A percentile compares a stretch with the other conserved stretches of the same genome.
These are phyloP conservation scores for Neurospora sp. DNA, from an alignment of 2,329 filamentous ascomycete genomes.

Conservation along the genomic window DNA sequence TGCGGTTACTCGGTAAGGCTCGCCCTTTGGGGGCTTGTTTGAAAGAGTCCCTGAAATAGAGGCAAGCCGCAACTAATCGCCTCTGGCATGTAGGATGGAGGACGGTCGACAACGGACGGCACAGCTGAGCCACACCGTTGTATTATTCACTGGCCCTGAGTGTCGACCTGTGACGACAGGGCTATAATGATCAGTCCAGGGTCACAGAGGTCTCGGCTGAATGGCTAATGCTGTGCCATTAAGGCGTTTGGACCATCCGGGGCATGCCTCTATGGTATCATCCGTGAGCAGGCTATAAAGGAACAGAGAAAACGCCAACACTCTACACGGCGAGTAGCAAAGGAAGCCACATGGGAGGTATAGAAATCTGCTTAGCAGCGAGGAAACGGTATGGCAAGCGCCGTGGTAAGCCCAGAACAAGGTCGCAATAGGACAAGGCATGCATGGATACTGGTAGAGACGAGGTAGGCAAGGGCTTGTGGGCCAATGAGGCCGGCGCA, in stretches of 20 bases:
- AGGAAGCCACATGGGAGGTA: slow-evolving; percentile 11
- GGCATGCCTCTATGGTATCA: slow-evolving; percentile 11
- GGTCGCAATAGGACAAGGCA: slow-evolving; percentile 12
- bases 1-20: slow-evolving; percentile 28
- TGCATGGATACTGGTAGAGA: slow-evolving; percentile 15
- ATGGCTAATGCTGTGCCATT: slow-evolving; percentile 37
- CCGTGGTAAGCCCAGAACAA: slow-evolving; percentile 12
- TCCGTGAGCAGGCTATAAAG: slow-evolving; percentile 19
- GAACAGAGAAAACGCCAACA: slow-evolving; percentile 14
- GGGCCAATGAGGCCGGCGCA: slow-evolving; percentile 19
- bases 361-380: slow-evolving; percentile 6
- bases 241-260: slow-evolving; percentile 28
- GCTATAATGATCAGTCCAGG: slow-evolving; percentile 27
- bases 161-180: slow-evolving; percentile 23
- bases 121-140: slow-evolving; percentile 29
- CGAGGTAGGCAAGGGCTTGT: slow-evolving; percentile 13
- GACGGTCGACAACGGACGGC: slow-evolving; percentile 13
- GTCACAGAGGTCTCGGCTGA: slow-evolving; percentile 36
- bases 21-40: slow-evolving; percentile 19
- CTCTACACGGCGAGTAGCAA: slow-evolving; percentile 14
- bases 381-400: slow-evolving; percentile 5
- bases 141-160: slow-evolving; percentile 17
- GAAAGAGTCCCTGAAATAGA: slow-evolving; percentile 24
- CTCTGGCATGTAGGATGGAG: slow-evolving; percentile 16
- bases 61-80: slow-evolving; percentile 25